Evolutionary conservation across 495 filamentous ascomycete species (phyloP).

Genomic region (Patellaria atrata): DNA sequence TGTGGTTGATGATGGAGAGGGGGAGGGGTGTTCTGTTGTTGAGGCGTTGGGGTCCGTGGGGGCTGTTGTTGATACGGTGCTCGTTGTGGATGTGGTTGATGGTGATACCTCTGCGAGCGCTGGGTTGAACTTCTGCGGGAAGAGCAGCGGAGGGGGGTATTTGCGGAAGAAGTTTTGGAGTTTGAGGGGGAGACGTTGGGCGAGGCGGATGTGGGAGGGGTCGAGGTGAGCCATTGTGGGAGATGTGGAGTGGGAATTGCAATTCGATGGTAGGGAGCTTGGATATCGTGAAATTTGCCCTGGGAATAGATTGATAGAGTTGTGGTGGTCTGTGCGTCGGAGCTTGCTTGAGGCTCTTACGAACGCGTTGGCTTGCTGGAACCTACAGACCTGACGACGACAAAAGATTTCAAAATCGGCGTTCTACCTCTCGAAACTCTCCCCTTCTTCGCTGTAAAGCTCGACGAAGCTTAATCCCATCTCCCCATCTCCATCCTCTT

Average conservation of each 20-base stretch:
- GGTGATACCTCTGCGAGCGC: conserved; percentile 14
- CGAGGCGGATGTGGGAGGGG: conserved; percentile 41
- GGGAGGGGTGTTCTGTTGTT: conserved; percentile 10
- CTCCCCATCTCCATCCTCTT: conserved; percentile 16
- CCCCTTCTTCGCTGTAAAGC: background rate
- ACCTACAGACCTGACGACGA: conserved; percentile 7
- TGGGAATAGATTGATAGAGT: background rate
- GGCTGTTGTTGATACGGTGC: conserved; percentile 9
- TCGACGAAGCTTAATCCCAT: conserved; percentile 11
- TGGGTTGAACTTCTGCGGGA: conserved; percentile 31
- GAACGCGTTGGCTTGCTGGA: conserved; percentile 4
- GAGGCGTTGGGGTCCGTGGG: conserved; percentile 1
- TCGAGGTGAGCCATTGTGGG: conserved; percentile 4
- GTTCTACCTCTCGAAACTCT: too few species aligned
- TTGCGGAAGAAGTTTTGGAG: conserved; percentile 80
- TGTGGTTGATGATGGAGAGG: conserved; percentile 17
- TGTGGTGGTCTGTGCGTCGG: conserved; percentile 3
- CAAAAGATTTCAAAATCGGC: too few species aligned
- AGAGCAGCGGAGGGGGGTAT: conserved; percentile 56
- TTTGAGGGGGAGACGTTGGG: conserved; percentile 50
- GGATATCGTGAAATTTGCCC: background rate
- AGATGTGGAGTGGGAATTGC: conserved; percentile 2
- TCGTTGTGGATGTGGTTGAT: conserved; percentile 29
- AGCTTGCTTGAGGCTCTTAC: conserved; percentile 7
- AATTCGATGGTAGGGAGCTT: background rate